phyloP scores from a whole-genome alignment of 2,329 filamentous ascomycete genomes.

The Fusarium nanum region DNA sequence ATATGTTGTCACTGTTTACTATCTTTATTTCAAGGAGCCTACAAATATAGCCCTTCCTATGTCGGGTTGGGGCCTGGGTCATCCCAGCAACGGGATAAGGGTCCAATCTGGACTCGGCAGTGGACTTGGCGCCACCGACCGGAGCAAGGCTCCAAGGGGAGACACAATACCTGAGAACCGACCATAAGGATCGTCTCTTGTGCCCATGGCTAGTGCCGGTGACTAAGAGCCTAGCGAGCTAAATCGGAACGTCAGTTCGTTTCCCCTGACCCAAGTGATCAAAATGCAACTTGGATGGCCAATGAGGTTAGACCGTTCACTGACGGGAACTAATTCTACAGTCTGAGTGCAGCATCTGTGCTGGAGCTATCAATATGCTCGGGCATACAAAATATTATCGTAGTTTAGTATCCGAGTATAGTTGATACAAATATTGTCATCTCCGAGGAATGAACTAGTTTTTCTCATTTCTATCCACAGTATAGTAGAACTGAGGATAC shows the following conservation, averaged over 20 bases:
- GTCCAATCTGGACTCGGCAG: conserved; percentile 28
- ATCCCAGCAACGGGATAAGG: conserved; percentile 5
- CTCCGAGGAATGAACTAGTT: conserved; percentile 13
- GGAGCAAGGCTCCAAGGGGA: conserved; percentile 15
- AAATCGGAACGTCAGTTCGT: conserved; percentile 11
- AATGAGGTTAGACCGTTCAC: conserved; percentile 20
- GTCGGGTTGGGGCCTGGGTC: neutral
- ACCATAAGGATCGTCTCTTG: conserved; percentile 3
- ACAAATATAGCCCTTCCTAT: conserved; percentile 4
- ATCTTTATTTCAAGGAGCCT: conserved; percentile 6
- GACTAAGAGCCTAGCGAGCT: neutral
- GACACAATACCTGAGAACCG: neutral
- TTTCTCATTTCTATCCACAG: neutral
- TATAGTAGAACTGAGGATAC: neutral
- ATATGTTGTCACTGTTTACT: conserved; percentile 2
- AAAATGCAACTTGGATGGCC: conserved; percentile 2
- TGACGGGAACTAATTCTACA: conserved; percentile 1
- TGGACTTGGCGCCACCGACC: conserved; percentile 26
- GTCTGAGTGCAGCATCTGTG: neutral
- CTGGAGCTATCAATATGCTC: neutral
- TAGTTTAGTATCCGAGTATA: conserved; percentile 2
- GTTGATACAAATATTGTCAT: conserved; percentile 20
- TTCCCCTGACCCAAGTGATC: conserved; percentile 2
- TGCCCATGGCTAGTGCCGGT: neutral
- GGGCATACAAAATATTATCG: neutral